phyloP scores from a whole-genome alignment of 805 yeast genomes.

The Nakazawaea anatomiae region DNA sequence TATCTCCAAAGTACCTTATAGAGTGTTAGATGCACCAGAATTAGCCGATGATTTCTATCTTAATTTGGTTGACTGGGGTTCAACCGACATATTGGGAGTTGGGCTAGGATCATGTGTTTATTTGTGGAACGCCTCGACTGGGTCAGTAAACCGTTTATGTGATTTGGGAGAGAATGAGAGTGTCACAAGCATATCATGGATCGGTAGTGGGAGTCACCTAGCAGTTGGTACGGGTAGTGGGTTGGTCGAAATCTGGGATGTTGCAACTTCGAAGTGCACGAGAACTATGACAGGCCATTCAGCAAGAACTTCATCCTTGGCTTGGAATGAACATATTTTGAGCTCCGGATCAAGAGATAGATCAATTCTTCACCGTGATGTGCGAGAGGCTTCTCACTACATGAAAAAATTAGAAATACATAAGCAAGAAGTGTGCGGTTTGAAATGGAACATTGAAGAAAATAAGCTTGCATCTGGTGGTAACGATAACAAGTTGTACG shows the following conservation, averaged over 20 bases:
- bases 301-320: slow-evolving; percentile 76
- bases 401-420: slow-evolving; percentile 68
- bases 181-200: slow-evolving; percentile 87
- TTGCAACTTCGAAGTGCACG: slow-evolving; percentile 70
- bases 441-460: slow-evolving; percentile 88
- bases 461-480: slow-evolving; percentile 94
- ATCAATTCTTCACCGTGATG: slow-evolving; percentile 84
- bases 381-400: slow-evolving; percentile 78
- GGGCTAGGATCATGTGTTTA: slow-evolving; percentile 87
- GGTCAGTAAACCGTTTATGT: slow-evolving; percentile 76
- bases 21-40: slow-evolving; percentile 95
- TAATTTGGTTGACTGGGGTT: slow-evolving; percentile 93
- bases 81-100: slow-evolving; percentile 81
- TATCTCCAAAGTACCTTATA: slow-evolving; percentile 81
- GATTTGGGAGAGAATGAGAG: slow-evolving; percentile 63
- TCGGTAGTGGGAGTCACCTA: slow-evolving; percentile 87
- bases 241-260: slow-evolving; percentile 92
- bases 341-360: slow-evolving; percentile 86
- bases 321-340: slow-evolving; percentile 91
- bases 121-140: slow-evolving; percentile 84
- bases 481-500: slow-evolving; percentile 79
- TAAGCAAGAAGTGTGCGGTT: slow-evolving; percentile 93
- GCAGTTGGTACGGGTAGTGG: slow-evolving; percentile 91
- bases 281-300: slow-evolving; percentile 91
- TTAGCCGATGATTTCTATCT: slow-evolving; percentile 90